Percentiles rank a stretch among this genome's conserved stretches.
Evolutionary conservation across 352 stramenopile species (phyloP).

Genomic region (Globisporangium rhizosaccharum): DNA sequence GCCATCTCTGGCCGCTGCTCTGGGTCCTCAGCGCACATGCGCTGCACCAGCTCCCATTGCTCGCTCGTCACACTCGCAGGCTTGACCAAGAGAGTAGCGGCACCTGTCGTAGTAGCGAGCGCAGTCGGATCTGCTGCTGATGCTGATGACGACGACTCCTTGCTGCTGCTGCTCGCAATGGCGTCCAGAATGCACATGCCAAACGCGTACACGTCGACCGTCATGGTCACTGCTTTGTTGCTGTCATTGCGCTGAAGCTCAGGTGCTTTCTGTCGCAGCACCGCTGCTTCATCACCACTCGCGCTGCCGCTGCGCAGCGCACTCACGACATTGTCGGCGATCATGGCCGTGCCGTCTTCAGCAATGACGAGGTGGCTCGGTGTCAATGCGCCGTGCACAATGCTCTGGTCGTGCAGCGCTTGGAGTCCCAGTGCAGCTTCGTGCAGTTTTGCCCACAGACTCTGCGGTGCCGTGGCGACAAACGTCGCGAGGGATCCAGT

Average conservation of each 20-base stretch:
- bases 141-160: too few species aligned
- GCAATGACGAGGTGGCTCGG: not conserved
- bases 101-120: not conserved
- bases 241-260: not conserved
- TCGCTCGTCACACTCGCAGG: not conserved
- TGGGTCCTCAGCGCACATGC: slow-evolving; percentile 4
- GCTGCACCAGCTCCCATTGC: slow-evolving; percentile 1
- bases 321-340: slow-evolving; percentile 1
- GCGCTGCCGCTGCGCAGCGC: not conserved
- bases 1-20: slow-evolving; percentile 1
- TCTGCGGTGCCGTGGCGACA: not conserved
- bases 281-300: not conserved
- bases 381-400: not conserved
- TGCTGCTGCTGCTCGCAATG: not conserved
- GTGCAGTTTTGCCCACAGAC: slow-evolving; percentile 3
- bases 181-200: slow-evolving; percentile 1
- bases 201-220: slow-evolving; percentile 5
- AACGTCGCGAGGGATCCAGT: not conserved
- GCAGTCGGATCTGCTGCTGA: not conserved
- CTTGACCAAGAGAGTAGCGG: not conserved
- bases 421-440: slow-evolving; percentile 4
- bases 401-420: slow-evolving; percentile 2
- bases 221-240: not conserved
- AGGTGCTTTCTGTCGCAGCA: not conserved
- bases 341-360: not conserved